Evolutionary conservation across 331 rosid genomes (phyloP), one percentile per base, ranked within the genome.

Genomic region (Quercus phellos): DNA sequence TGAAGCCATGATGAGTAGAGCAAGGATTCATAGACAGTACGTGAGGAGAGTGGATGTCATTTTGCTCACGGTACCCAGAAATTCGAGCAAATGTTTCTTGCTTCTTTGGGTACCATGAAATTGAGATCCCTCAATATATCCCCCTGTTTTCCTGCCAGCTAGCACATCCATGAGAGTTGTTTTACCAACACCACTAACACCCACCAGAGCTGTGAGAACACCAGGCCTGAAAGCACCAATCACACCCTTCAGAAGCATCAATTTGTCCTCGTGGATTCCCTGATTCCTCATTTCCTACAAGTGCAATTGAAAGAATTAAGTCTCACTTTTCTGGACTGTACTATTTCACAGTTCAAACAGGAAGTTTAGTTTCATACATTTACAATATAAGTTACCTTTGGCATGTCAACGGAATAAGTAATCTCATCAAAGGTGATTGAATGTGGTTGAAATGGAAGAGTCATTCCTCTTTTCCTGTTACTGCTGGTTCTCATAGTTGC

Each of bases 121-220:
- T 53, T 55, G 76, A 70, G 30, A 89, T 6, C 91, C 93, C 12
- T 78, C 79, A 17, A 81, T 82, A 59, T 83, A 82, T 1, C 93
- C 93, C 12, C 87, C 80, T 1, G 86, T 87, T 80, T 89, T 89
- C 51, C 91, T 83, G 56, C 93, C 86, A 4, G 88, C 89, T 35
- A 87, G 61, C 54, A 89, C 91, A 85, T 89, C 93, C 87, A 87
- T 80, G 55, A 89, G 70, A 68, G 97, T 94, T 43, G 97, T 94
- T 83, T 94, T 94, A 21, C 98, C 97, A 58, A 97, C 98, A 55
- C 98, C 98, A 82, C 94, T 94, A 18, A 94, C 94, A 70, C 97
- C 98, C 97, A 94, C 88, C 42, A 5, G 8, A 6, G 42, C 42
- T 0, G 42, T 34, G 42, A 34, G 42, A 34, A 34, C 42, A 34